Conservation (phyloP, 352 stramenopile genomes). For the Globisporangium viniferum region DNA sequence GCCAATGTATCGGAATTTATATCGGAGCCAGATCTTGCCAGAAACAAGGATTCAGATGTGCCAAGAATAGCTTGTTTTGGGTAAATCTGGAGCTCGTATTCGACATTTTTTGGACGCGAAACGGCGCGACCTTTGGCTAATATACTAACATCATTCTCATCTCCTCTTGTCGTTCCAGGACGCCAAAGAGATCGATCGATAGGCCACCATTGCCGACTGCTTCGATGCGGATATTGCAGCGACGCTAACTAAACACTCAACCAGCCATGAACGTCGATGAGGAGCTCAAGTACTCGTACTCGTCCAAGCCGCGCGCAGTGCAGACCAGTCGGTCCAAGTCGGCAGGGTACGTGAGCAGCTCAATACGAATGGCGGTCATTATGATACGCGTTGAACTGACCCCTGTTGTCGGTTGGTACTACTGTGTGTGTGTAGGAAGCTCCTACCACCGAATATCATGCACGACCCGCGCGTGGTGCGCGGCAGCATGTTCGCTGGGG, state of each 20-base stretch:
- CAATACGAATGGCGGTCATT: neutral
- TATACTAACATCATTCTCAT: neutral
- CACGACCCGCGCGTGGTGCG: conserved; percentile 62
- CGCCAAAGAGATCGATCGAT: neutral
- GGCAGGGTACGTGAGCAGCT: conserved; percentile 13
- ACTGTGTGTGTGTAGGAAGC: conserved; percentile 18
- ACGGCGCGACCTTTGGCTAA: conserved; percentile 28
- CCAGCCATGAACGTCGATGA: conserved; percentile 35
- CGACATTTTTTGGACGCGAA: conserved; percentile 15
- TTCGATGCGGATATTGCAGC: neutral
- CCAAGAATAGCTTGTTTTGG: too few relatives aligned
- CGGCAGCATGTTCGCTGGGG: conserved; percentile 60
- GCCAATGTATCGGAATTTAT: too few relatives aligned
- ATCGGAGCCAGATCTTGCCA: too few relatives aligned
- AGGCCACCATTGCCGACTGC: neutral
- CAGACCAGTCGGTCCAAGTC: conserved; percentile 58
- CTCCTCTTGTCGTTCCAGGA: too few relatives aligned
- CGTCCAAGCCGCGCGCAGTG: conserved; percentile 68
- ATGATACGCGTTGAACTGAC: neutral
- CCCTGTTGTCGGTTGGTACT: neutral
- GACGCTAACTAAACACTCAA: neutral
- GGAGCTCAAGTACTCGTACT: conserved; percentile 76
- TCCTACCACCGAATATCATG: conserved; percentile 63
- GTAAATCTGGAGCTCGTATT: too few relatives aligned
- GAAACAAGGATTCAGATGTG: too few relatives aligned